phyloP scores from a whole-genome alignment of 495 filamentous ascomycete species.

The Xylaria curta region DNA sequence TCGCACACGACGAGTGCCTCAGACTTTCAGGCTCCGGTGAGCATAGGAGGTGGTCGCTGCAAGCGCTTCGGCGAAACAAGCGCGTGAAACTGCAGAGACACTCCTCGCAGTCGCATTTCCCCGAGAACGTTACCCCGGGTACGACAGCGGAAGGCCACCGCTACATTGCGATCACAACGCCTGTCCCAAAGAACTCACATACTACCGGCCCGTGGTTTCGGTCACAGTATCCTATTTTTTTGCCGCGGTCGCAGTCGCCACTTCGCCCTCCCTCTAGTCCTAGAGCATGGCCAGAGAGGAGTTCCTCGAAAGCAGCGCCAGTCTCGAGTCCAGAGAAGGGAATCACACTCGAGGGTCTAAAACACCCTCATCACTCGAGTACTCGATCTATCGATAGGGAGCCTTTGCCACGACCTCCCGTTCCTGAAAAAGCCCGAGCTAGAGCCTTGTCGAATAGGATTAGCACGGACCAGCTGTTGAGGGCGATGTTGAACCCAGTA shows the following conservation, averaged over 20 bases:
- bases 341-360: background rate
- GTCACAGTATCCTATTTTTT: slow-evolving; percentile 21
- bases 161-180: slow-evolving; percentile 26
- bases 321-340: background rate
- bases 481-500: slow-evolving; percentile 14
- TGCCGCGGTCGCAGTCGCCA: slow-evolving; percentile 2
- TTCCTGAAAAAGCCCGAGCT: background rate
- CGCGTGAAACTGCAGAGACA: slow-evolving; percentile 20
- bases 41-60: slow-evolving; percentile 26
- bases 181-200: background rate
- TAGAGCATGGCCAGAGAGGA: slow-evolving; percentile 27
- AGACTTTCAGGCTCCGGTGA: slow-evolving; percentile 5
- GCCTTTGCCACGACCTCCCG: background rate
- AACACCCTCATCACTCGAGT: background rate
- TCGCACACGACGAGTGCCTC: slow-evolving; percentile 15
- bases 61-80: slow-evolving; percentile 27
- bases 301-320: slow-evolving; percentile 23
- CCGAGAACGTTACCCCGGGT: slow-evolving; percentile 15
- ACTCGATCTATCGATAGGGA: background rate
- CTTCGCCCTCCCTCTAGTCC: background rate
- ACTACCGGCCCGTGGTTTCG: slow-evolving; percentile 20
- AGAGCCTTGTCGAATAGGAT: slow-evolving; percentile 6
- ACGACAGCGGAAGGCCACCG: slow-evolving; percentile 24
- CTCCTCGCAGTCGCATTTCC: slow-evolving; percentile 27
- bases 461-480: slow-evolving; percentile 6